Conservation (phyloP, 345 rosid species). For the Citrus hindsii region DNA sequence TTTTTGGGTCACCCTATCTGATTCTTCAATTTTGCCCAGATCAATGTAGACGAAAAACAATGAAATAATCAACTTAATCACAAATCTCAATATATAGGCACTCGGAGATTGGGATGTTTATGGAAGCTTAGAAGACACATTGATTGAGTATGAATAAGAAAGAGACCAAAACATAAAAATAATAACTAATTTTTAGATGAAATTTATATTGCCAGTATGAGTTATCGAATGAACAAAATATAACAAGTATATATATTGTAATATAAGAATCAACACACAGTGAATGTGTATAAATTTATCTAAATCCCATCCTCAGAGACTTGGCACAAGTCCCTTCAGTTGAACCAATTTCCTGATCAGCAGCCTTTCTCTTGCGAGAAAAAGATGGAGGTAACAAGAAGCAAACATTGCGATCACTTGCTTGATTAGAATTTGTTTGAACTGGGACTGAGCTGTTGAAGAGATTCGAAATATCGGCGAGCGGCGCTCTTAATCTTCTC, state of each 20-base stretch:
- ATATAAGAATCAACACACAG: background rate
- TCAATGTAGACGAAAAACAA: too few relatives aligned
- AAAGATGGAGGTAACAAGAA: background rate
- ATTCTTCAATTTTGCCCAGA: too few relatives aligned
- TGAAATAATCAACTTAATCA: too few relatives aligned
- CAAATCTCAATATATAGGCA: too few relatives aligned
- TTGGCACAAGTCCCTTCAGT: background rate
- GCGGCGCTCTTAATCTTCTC: conserved; percentile 21
- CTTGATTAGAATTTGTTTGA: conserved; percentile 11
- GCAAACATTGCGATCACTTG: background rate
- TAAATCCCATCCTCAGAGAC: conserved; percentile 18
- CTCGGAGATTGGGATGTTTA: too few relatives aligned
- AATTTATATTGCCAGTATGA: too few relatives aligned
- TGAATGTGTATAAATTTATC: conserved; percentile 8
- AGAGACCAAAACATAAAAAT: too few relatives aligned
- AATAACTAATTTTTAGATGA: too few relatives aligned
- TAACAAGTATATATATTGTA: background rate
- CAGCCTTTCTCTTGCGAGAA: conserved; percentile 21
- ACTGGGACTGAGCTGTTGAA: background rate
- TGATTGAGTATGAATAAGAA: too few relatives aligned
- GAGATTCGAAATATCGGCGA: conserved; percentile 20
- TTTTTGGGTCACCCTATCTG: too few relatives aligned
- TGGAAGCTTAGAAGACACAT: too few relatives aligned
- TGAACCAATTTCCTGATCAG: background rate
- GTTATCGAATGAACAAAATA: too few relatives aligned